Conservation (phyloP, 495 filamentous ascomycete species). For the Aspergillus nidulans region DNA sequence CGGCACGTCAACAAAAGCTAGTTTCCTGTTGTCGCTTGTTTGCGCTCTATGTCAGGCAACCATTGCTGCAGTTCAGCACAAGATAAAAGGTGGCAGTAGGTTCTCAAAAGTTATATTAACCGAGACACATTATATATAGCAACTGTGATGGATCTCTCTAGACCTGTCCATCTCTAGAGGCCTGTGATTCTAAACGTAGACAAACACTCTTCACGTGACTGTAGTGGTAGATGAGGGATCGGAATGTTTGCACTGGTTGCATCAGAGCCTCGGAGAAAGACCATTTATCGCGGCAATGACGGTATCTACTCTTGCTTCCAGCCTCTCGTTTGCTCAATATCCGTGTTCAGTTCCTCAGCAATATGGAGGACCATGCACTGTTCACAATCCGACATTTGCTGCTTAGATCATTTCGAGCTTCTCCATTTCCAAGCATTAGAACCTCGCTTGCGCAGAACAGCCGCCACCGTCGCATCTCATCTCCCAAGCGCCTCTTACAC, state of each 20-base stretch:
- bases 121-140: not conserved
- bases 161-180: no score
- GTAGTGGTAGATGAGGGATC: not conserved
- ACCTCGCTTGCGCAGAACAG: not conserved
- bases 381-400: conserved; percentile 18
- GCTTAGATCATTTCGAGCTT: not conserved
- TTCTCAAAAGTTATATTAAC: no score
- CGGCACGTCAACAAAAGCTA: conserved; percentile 20
- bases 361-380: conserved; percentile 31
- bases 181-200: no score
- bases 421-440: not conserved
- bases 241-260: conserved; percentile 40
- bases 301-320: conserved; percentile 2
- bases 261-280: conserved; percentile 30
- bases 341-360: conserved; percentile 1
- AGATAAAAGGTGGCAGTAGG: no score
- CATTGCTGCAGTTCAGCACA: not conserved
- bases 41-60: conserved; percentile 26
- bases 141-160: no score
- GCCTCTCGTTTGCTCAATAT: not conserved
- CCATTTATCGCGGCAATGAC: conserved; percentile 14
- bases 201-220: not conserved
- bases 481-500: conserved; percentile 18
- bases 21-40: conserved; percentile 49
- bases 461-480: conserved; percentile 23